Base-by-base conservation (phyloP, 176 grass and related monocot genomes). In the Avena eriantha region DNA sequence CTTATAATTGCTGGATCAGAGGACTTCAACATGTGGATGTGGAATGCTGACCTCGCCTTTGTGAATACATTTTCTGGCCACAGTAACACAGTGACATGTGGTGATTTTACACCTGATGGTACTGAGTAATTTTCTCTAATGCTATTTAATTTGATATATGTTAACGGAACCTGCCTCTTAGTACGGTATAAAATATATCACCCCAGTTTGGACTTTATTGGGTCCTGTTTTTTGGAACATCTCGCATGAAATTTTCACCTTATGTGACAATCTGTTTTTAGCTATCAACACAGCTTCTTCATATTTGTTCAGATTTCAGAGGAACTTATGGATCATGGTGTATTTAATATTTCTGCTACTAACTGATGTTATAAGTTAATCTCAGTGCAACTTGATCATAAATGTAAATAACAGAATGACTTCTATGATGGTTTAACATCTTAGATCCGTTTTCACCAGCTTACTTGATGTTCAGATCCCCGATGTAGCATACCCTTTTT, bases 1-100 rank as follows among this genome's bases (percentile, higher is more conserved):
- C 69, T 93, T 80, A 60, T 98, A 88, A 90, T 98, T 65, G 94
- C 90, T 50, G 97, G 97, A 33, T 98, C 97, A 73, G 92, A 91
- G 89, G 94, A 98, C 78, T 83, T 72, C 53, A 98, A 87, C 82
- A 23, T 96, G 67, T 98, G 89, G 79, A 94, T 96, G 97, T 98
- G 97, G 97, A 96, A 96, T 69, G 90, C 86, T 87, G 97, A 64
- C 34, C 93, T 81, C 73, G 12, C 23, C 24, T 85, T 82, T 63
- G 50, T 87, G 14, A 96, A 84, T 83, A 94, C 92, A 21, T 98
- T 95, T 86, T 81, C 70, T 84, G 96, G 96, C 39, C 96, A 98
- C 70, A 82, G 88, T 83, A 86, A 89, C 89, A 89, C 73, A 21
- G 92, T 98, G 59, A 96, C 90, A 34, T 98, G 97, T 90, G 97